These are phyloP conservation scores for Astragalus glycyphyllos DNA, from an alignment of 306 rosid genomes.

Conservation along the genomic window DNA sequence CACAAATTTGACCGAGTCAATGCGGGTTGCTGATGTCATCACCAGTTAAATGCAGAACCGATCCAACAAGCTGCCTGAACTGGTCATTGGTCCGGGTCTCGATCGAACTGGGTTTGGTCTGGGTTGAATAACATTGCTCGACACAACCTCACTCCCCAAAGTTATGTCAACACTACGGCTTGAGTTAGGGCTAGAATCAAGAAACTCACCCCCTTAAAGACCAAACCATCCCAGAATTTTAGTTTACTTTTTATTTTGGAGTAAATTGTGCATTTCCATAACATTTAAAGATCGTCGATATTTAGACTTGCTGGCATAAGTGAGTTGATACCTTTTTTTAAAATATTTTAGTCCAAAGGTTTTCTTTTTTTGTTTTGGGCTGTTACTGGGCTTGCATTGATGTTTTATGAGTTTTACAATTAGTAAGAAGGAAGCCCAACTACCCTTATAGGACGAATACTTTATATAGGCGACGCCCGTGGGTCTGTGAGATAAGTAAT, in stretches of 20 bases:
- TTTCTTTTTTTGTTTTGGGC: not conserved
- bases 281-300: conserved; percentile 16
- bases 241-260: conserved; percentile 10
- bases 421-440: not conserved
- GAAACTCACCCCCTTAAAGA: not conserved
- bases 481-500: conserved; percentile 23
- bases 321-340: not conserved
- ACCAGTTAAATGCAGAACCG: no score
- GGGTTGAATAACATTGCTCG: no score
- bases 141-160: not conserved
- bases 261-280: conserved; percentile 3
- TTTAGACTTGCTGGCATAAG: not conserved
- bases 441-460: not conserved
- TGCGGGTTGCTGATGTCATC: no score
- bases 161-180: not conserved
- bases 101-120: no score
- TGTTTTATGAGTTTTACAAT: not conserved
- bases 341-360: not conserved
- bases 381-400: not conserved
- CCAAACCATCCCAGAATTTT: conserved; percentile 9
- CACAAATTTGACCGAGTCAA: no score
- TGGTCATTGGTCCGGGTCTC: no score
- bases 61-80: no score
- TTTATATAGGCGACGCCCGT: not conserved
- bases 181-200: conserved; percentile 5